Conservation (phyloP, 176 grass and related monocot genomes). For the Avena insularis region DNA sequence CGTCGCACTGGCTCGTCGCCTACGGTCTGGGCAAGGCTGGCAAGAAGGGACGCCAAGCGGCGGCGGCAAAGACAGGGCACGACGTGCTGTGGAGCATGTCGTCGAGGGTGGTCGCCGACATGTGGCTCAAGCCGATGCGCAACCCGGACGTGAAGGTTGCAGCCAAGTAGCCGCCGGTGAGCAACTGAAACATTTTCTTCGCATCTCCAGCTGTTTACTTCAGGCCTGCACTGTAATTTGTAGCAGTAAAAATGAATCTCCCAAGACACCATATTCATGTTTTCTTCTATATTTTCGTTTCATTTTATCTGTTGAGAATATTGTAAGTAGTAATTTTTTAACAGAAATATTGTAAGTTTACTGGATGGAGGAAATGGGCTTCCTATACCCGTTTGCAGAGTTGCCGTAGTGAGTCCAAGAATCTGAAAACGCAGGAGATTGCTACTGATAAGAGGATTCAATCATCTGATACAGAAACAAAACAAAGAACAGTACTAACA, state of each 20-base stretch:
- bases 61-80: constrained; percentile 41
- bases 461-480: neutral
- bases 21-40: constrained; percentile 79
- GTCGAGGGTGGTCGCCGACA: constrained; percentile 90
- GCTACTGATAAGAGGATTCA: neutral
- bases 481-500: constrained; percentile 1
- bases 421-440: neutral
- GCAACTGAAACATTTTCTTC: neutral
- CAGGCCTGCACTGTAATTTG: constrained; percentile 28
- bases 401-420: neutral
- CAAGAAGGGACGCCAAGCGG: constrained; percentile 48
- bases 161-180: constrained; percentile 38
- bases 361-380: neutral
- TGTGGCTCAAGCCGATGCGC: constrained; percentile 90
- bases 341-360: neutral
- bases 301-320: neutral
- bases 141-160: constrained; percentile 88
- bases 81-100: constrained; percentile 89
- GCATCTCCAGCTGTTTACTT: neutral
- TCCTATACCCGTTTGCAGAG: neutral
- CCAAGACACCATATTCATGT: neutral
- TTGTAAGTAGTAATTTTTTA: neutral
- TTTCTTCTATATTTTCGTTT: neutral
- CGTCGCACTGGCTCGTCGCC: constrained; percentile 94
- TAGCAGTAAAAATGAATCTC: neutral